A percentile compares a stretch with the other conserved stretches of the same genome.
These are phyloP conservation scores for Verticillium klebahnii DNA, from an alignment of 2,329 filamentous ascomycete species.

Conservation along the genomic window DNA sequence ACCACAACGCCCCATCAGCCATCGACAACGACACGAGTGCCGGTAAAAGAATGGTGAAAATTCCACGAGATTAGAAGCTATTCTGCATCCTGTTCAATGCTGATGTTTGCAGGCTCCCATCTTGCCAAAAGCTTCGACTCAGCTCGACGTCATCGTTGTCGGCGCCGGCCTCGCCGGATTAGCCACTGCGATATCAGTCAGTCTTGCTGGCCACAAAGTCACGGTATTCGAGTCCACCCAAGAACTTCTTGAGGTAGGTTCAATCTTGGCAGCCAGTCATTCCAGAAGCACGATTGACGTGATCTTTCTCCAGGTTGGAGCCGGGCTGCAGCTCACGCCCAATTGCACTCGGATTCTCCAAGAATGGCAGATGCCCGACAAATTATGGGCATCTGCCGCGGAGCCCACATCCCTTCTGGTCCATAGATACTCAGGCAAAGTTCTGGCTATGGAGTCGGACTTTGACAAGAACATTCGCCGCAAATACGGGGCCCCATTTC, in stretches of 20 bases:
- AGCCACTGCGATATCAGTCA: slow-evolving; percentile 30
- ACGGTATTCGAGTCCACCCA: slow-evolving; percentile 35
- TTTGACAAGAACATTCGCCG: slow-evolving; percentile 48
- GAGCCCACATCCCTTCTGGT: slow-evolving; percentile 45
- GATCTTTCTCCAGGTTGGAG: slow-evolving; percentile 35
- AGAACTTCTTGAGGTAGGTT: slow-evolving; percentile 32
- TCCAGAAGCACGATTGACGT: not conserved
- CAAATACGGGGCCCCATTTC: slow-evolving; percentile 53
- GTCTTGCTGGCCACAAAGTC: slow-evolving; percentile 32
- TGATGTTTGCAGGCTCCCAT: not conserved
- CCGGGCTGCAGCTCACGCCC: slow-evolving; percentile 49
- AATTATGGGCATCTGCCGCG: slow-evolving; percentile 30
- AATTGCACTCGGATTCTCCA: slow-evolving; percentile 45
- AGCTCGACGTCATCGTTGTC: slow-evolving; percentile 32
- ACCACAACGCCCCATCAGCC: not conserved
- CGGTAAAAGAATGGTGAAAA: too few species aligned
- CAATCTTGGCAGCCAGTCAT: not conserved
- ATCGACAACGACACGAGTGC: too few species aligned
- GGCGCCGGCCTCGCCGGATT: slow-evolving; percentile 39
- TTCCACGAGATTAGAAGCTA: too few species aligned
- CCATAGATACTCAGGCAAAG: slow-evolving; percentile 45
- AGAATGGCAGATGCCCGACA: slow-evolving; percentile 42
- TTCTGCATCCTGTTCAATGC: not conserved
- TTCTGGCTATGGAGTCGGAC: slow-evolving; percentile 43
- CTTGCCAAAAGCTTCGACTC: slow-evolving; percentile 2